Base-by-base conservation (phyloP, 257 asterid species). In the Linderniella brevidens region DNA sequence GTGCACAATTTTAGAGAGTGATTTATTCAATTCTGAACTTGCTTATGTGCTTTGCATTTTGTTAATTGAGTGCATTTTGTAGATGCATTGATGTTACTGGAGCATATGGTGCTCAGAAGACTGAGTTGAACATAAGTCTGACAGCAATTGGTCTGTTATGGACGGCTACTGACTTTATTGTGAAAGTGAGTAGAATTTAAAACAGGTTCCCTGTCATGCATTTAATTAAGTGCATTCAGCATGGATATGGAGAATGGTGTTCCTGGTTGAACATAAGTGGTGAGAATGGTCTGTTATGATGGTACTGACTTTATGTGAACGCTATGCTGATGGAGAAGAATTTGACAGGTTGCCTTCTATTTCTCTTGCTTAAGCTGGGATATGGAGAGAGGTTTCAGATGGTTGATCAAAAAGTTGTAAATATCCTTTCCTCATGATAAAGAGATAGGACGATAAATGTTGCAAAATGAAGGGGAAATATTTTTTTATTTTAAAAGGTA, bases 61-160 rank as follows among this genome's bases (percentile, higher is more conserved):
- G 48, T n/a, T 43, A 43, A 13, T 2, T 11, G 48, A 8, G 15
- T 1, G 0, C 18, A 43, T 69, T 68, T 66, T 68, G 62, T 76
- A 88, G 98, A 64, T 88, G 98, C 68, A 78, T 88, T 70, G 90
- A 76, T 67, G 98, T 88, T 39, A 72, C 92, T 52, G 98, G 98
- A 65, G 90, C 96, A 44, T 88, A 76, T 73, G 67, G 98, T 72
- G 73, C 81, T 58, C 98, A 88, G 70, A 71, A 70, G 71, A 80
- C 93, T 29, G 98, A 84, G 57, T 63, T 88, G 68, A 88, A 88
- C 65, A 88, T 88, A 69, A 88, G 98, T 57, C 74, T 88, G 73
- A 88, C 98, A 64, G 94, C 98, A 53, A 64, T 84, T 41, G 98
- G 98, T 54, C 80, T 88, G 59, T 58, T 88, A 37, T 88, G 98